Percentiles rank a stretch among this genome's conserved stretches.
Evolutionary conservation across 768 basidiomycete species (phyloP).

Genomic region (Coprinellus micaceus): DNA sequence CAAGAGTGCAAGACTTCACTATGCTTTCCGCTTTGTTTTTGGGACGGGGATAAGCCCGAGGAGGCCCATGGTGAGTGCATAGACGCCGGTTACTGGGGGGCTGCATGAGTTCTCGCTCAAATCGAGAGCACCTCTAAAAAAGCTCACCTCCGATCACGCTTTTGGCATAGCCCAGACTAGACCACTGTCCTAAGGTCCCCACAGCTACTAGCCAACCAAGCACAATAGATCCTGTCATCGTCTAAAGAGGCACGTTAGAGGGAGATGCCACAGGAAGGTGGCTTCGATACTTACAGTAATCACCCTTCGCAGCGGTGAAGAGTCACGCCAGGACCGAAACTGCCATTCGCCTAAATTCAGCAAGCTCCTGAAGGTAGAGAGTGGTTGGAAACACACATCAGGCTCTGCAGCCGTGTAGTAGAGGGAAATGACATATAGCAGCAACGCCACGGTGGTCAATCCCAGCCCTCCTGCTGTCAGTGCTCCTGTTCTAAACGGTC

Average conservation of each 20-base stretch:
- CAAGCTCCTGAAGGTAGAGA: background rate
- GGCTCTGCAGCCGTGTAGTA: slow-evolving; percentile 69
- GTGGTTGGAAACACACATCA: slow-evolving; percentile 44
- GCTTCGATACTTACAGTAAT: slow-evolving; percentile 48
- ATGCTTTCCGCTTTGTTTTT: slow-evolving; percentile 27
- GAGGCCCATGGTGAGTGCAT: slow-evolving; percentile 68
- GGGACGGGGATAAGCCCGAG: slow-evolving; percentile 71
- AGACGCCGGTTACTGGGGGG: slow-evolving; percentile 59
- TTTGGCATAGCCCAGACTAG: slow-evolving; percentile 58
- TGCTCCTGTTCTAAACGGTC: slow-evolving; percentile 45
- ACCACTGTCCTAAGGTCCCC: slow-evolving; percentile 64
- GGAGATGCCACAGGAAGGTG: background rate
- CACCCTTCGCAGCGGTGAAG: slow-evolving; percentile 60
- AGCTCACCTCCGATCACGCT: slow-evolving; percentile 61
- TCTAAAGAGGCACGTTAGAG: slow-evolving; percentile 23
- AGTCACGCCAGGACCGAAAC: slow-evolving; percentile 75
- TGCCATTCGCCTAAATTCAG: slow-evolving; percentile 23
- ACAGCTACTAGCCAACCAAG: slow-evolving; percentile 63
- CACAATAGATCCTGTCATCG: slow-evolving; percentile 66
- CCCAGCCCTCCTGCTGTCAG: slow-evolving; percentile 52
- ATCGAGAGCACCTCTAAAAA: background rate
- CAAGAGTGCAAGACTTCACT: background rate
- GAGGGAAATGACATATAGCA: slow-evolving; percentile 65
- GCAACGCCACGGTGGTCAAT: slow-evolving; percentile 60
- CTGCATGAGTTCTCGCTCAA: background rate